Conservation (phyloP, 305 asterid species). For the Withania somnifera region DNA sequence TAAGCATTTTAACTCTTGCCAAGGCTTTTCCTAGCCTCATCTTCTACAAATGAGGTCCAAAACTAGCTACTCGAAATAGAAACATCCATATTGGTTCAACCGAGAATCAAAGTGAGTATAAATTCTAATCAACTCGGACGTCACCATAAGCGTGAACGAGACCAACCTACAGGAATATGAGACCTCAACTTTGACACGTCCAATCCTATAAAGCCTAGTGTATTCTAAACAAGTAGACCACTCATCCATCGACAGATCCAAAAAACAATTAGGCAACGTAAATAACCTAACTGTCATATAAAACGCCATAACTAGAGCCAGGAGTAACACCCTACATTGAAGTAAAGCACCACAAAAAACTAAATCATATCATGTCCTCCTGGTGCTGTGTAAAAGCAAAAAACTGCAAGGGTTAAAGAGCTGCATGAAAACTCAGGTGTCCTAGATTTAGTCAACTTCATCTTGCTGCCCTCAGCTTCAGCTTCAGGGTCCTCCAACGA, state of each 20-base stretch:
- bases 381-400: not conserved
- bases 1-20: not conserved
- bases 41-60: not conserved
- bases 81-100: not conserved
- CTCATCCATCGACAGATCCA: not conserved
- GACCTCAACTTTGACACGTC: not conserved
- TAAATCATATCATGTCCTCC: not conserved
- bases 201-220: not conserved
- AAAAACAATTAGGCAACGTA: not conserved
- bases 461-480: conserved; percentile 28
- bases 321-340: not conserved
- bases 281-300: not conserved
- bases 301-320: not conserved
- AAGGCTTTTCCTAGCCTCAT: not conserved
- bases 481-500: conserved; percentile 11
- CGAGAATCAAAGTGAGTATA: not conserved
- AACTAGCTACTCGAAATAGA: not conserved
- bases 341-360: not conserved
- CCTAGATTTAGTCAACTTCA: conserved; percentile 18
- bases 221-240: too few species aligned
- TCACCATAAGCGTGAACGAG: not conserved
- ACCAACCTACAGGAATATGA: not conserved
- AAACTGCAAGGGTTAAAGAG: not conserved
- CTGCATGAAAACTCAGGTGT: not conserved
- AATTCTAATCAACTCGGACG: not conserved